phyloP scores from a whole-genome alignment of 2,329 filamentous ascomycete species.

The Fusarium sp. region DNA sequence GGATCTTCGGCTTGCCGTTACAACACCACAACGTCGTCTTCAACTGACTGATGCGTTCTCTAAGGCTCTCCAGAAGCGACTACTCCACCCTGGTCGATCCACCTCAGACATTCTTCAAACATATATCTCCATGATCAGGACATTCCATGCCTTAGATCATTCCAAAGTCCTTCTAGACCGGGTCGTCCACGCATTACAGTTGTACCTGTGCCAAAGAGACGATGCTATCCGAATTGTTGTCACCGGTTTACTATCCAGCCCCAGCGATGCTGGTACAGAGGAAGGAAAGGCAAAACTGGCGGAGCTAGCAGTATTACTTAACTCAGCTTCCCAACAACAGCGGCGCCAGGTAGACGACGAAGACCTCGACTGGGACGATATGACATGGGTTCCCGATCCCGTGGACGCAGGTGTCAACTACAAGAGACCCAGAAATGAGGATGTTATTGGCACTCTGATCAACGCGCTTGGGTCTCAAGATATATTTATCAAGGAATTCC shows the following conservation, averaged over 20 bases:
- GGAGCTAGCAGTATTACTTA: conserved; percentile 76
- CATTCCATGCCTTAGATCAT: conserved; percentile 80
- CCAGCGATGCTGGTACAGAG: conserved; percentile 64
- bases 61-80: conserved; percentile 71
- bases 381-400: conserved; percentile 93
- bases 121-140: conserved; percentile 83
- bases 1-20: conserved; percentile 79
- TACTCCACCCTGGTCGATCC: conserved; percentile 81
- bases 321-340: conserved; percentile 69
- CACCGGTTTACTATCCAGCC: conserved; percentile 76
- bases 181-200: conserved; percentile 78
- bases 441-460: conserved; percentile 92
- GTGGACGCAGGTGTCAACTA: conserved; percentile 94
- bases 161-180: conserved; percentile 82
- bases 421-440: conserved; percentile 86
- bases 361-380: conserved; percentile 89
- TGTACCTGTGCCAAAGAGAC: conserved; percentile 82
- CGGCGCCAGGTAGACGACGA: conserved; percentile 70
- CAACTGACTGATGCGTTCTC: conserved; percentile 79
- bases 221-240: conserved; percentile 85
- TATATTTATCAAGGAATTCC: conserved; percentile 93
- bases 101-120: conserved; percentile 81
- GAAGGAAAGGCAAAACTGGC: conserved; percentile 66
- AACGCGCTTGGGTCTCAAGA: conserved; percentile 90
- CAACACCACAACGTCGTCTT: conserved; percentile 75